Percentiles rank a stretch among this genome's conserved stretches.
Evolutionary conservation across 108 stramenopile species (phyloP).

Genomic region (Fragilaria crotonensis): DNA sequence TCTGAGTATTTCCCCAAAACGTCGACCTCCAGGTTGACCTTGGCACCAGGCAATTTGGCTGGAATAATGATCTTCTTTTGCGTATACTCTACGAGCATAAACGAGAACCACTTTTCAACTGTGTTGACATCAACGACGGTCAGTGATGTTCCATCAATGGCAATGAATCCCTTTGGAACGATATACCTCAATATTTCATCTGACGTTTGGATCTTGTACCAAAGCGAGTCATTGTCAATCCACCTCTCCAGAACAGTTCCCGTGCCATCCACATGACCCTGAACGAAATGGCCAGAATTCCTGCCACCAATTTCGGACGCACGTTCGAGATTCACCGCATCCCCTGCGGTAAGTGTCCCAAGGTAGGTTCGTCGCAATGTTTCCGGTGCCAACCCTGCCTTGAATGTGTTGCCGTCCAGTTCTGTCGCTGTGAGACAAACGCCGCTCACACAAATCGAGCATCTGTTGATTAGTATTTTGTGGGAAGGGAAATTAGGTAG

Average conservation of each 20-base stretch:
- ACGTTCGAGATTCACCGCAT: conserved; percentile 88
- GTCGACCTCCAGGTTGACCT: conserved; percentile 94
- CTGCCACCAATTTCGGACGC: conserved; percentile 88
- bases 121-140: conserved; percentile 82
- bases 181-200: conserved; percentile 79
- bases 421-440: conserved; percentile 94
- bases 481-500: too few species aligned
- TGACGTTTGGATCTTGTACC: conserved; percentile 68
- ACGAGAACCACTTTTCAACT: conserved; percentile 81
- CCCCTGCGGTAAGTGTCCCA: conserved; percentile 40
- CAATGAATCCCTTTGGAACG: conserved; percentile 97
- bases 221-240: conserved; percentile 86
- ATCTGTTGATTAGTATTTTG: too few species aligned
- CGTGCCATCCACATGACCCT: conserved; percentile 95
- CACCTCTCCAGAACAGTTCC: conserved; percentile 79
- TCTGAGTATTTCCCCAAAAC: conserved; percentile 95
- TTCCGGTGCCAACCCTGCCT: conserved; percentile 90
- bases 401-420: conserved; percentile 59
- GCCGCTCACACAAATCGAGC: conserved; percentile 96
- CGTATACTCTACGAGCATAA: conserved; percentile 99
- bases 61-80: conserved; percentile 92
- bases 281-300: conserved; percentile 95
- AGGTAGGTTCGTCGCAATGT: conserved; percentile 86
- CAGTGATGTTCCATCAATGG: conserved; percentile 93
- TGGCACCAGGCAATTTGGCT: conserved; percentile 55